These are phyloP conservation scores for Colletotrichum siamense DNA, from an alignment of 2,329 filamentous ascomycete species.

Conservation along the genomic window DNA sequence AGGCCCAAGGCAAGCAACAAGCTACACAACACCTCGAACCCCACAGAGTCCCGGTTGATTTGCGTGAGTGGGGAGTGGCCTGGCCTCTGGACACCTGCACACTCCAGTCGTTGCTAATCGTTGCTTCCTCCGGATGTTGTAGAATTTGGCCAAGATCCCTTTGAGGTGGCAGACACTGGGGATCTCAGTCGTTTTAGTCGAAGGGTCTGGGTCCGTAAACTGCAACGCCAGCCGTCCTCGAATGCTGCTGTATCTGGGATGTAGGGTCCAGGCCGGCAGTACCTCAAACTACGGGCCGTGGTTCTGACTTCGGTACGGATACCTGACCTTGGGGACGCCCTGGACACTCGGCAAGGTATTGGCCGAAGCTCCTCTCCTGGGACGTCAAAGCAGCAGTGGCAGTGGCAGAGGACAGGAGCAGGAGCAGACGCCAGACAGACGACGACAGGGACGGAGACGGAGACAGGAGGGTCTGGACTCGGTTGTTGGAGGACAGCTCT, in stretches of 20 bases:
- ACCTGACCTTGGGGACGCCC: background rate
- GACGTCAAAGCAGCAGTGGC: constrained; percentile 6
- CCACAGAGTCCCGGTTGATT: background rate
- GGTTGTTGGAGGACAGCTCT: constrained; percentile 5
- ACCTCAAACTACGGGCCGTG: background rate
- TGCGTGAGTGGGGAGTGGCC: background rate
- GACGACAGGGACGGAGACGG: background rate
- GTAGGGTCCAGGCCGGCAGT: background rate
- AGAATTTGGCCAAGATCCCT: background rate
- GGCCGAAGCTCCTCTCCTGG: background rate
- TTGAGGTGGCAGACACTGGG: background rate
- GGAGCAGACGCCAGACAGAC: background rate
- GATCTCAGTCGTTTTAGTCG: background rate
- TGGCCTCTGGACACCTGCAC: background rate
- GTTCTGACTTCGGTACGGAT: background rate
- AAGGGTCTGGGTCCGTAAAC: background rate
- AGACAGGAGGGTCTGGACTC: constrained; percentile 2
- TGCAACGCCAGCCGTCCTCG: background rate
- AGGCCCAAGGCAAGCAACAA: background rate
- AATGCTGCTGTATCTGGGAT: background rate
- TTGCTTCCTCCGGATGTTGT: background rate
- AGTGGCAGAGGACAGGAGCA: background rate
- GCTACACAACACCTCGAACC: background rate
- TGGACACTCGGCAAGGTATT: background rate
- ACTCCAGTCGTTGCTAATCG: background rate